A percentile compares a stretch with the other conserved stretches of the same genome.
These are phyloP conservation scores for Exophiala dermatitidis DNA, from an alignment of 2,329 filamentous ascomycete species.

Conservation along the genomic window DNA sequence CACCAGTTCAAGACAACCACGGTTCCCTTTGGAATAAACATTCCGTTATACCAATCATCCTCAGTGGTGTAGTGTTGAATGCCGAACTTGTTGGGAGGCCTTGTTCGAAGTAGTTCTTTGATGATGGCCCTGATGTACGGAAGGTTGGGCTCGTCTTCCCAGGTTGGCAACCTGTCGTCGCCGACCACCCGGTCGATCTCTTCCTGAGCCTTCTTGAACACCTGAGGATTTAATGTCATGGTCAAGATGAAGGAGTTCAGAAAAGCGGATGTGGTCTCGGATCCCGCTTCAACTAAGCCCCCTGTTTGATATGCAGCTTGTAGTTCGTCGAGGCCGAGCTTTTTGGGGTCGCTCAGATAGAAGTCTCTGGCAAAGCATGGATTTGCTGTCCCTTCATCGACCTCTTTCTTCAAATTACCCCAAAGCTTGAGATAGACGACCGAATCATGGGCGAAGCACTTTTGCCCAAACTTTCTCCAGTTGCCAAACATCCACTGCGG, in stretches of 20 bases:
- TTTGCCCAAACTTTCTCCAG: slow-evolving; percentile 17
- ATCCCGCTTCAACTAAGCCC: slow-evolving; percentile 39
- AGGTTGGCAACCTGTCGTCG: slow-evolving; percentile 27
- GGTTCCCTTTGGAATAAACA: slow-evolving; percentile 44
- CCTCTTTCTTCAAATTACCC: slow-evolving; percentile 17
- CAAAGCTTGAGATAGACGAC: slow-evolving; percentile 18
- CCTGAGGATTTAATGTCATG: slow-evolving; percentile 42
- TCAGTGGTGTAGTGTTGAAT: slow-evolving; percentile 36
- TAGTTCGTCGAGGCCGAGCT: slow-evolving; percentile 15
- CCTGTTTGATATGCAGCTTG: slow-evolving; percentile 21
- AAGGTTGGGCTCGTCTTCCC: slow-evolving; percentile 28
- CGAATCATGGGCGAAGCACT: slow-evolving; percentile 17
- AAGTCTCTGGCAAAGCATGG: slow-evolving; percentile 22
- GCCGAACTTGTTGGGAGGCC: slow-evolving; percentile 27
- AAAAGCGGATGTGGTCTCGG: slow-evolving; percentile 45
- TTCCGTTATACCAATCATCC: slow-evolving; percentile 46
- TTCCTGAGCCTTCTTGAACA: slow-evolving; percentile 38
- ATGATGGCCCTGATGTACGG: slow-evolving; percentile 31
- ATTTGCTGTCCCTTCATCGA: slow-evolving; percentile 12
- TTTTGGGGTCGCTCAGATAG: slow-evolving; percentile 14
- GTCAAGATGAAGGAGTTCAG: slow-evolving; percentile 45
- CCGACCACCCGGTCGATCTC: slow-evolving; percentile 38
- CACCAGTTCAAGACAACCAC: slow-evolving; percentile 41
- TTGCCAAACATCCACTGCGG: slow-evolving; percentile 31
- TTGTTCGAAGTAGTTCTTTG: slow-evolving; percentile 25